A percentile compares a stretch with the other conserved stretches of the same genome.
Evolutionary conservation across 192 early-diverging fungal genomes (phyloP).

Genomic region (Paraglomus brasilianum): DNA sequence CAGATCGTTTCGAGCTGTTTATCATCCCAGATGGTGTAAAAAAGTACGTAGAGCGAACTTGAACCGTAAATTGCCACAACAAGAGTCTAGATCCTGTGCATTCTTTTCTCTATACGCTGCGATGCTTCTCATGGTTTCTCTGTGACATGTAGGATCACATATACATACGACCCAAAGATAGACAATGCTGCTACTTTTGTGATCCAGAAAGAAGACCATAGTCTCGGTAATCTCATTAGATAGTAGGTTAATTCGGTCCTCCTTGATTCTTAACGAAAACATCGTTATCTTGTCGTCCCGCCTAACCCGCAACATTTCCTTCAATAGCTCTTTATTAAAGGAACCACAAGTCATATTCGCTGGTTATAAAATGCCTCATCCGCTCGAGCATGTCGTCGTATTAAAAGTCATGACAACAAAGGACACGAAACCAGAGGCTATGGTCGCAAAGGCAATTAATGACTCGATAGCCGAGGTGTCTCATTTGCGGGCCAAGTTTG

Average conservation of each 20-base stretch:
- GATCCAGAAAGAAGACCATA: constrained; percentile 96
- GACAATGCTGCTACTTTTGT: constrained; percentile 91
- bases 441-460: constrained; percentile 74
- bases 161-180: constrained; percentile 86
- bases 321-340: constrained; percentile 75
- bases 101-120: not conserved
- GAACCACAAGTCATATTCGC: constrained; percentile 93
- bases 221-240: constrained; percentile 91
- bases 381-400: constrained; percentile 87
- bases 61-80: not conserved
- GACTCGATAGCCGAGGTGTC: constrained; percentile 75
- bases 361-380: constrained; percentile 96
- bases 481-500: constrained; percentile 81
- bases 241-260: constrained; percentile 54
- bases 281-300: not conserved
- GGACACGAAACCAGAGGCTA: constrained; percentile 81
- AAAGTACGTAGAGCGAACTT: constrained; percentile 48
- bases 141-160: constrained; percentile 58
- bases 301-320: not conserved
- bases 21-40: constrained; percentile 72
- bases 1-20: constrained; percentile 82
- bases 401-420: constrained; percentile 91
- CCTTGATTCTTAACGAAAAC: constrained; percentile 6
- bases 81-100: not conserved
- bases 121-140: not conserved